Base-by-base conservation (phyloP, 257 asterid species). In the Galeopsis tetrahit region DNA sequence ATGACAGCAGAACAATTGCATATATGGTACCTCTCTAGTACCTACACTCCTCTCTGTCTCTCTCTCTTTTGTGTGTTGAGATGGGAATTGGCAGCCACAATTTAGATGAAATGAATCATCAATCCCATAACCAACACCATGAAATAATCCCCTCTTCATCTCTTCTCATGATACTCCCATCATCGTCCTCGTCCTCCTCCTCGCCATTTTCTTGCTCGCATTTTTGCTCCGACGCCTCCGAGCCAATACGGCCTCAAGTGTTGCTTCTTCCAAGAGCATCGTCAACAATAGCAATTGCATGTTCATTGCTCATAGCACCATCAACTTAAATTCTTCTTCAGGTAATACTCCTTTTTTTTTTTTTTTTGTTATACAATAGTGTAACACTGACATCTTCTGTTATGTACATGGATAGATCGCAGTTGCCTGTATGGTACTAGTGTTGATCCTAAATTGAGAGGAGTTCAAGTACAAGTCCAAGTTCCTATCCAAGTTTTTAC, bases 201-300 rank as follows among this genome's bases (percentile, higher is more conserved):
- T 89, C 33, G 89, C 90, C 6, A 86, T 91, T 51, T 48, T 82
- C 36, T 58, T 89, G 7, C 71, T 91, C 32, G 64, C 77, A 0
- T 21, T 82, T 8, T 72, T 89, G 93, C 97, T 91, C 71, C 83
- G 89, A 11, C 85, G 94, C 63, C 70, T 86, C 14, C 83, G 78
- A 33, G 66, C 57, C 62, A 76, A 31, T 36, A 52, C 71, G 2
- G 75, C 71, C 48, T 33, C 75, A 33, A 9, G 39, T 36, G 32
- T 13, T 1, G 69, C 62, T 43, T 14, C 58, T 1, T 81, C 75
- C 11, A 75, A 55, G 71, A 75, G 84, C 21, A 40, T 74, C 42
- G 28, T 74, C 68, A 77, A 71, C 78, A 72, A 78, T 63, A 68
- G 39, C 32, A 84, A 82, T 6, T 86, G 93, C 83, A 71, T 77